Base-by-base conservation (phyloP, 805 yeast species). In the Kazachstania bromeliacearum region DNA sequence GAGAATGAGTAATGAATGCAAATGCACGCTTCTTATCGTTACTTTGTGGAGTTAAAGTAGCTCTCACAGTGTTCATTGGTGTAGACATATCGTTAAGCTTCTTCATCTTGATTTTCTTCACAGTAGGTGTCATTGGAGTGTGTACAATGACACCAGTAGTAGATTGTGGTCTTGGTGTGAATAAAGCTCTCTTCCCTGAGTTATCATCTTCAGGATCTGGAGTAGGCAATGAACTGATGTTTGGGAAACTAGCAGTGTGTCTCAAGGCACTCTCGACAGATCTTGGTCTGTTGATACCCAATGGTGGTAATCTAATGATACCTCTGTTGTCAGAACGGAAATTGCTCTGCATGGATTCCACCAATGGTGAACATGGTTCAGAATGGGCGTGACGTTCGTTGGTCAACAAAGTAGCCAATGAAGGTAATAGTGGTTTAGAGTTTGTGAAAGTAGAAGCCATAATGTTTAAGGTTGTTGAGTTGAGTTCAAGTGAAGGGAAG, bases 1-100 rank as follows among this genome's bases (percentile, higher is more conserved):
- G 94, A 6, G 95, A 85, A 60, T 89, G 97, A 16, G 94, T 78
- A 45, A 89, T 89, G 61, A 89, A 89, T 13, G 96, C 96, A 62
- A 78, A 83, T 1, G 67, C 58, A 35, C 61, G 52, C 37, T 59
- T 63, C 39, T 60, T 63, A 7, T 50, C 53, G 14, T 45, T 50
- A 15, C 41, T 37, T 12, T 57, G 49, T 13, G 63, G 61, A 15
- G 60, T 51, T 10, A 54, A 48, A 3, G 49, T 48, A 4, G 59
- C 56, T 24, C 53, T 59, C 4, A 49, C 56, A 15, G 62, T 56
- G 3, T 60, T 57, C n/a, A 55, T 38, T 3, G 62, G 56, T 5
- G 62, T 53, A 10, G 51, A 38, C 34, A 53, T 39, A 36, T 55
- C 55, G n/a, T n/a, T n/a, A n/a, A n/a, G n/a, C n/a, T n/a, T n/a